Evolutionary conservation across 164 flowering plant genomes (phyloP).

Genomic region (Macadamia tetraphylla): DNA sequence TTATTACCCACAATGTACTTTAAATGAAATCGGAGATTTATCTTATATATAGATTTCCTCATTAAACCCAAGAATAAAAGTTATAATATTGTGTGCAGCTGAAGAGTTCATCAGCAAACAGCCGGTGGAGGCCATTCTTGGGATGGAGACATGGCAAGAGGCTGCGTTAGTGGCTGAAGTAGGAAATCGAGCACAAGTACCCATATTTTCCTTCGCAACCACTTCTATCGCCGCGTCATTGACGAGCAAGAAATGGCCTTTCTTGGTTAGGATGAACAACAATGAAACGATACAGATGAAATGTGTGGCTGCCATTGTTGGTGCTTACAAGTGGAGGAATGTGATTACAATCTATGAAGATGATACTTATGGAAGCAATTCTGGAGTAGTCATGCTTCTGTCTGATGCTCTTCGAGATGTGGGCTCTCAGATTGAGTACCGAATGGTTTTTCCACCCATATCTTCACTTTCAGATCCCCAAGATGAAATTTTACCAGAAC

Average conservation of each 20-base stretch:
- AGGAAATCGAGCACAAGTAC: constrained; percentile 33
- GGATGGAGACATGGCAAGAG: constrained; percentile 40
- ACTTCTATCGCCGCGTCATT: constrained; percentile 23
- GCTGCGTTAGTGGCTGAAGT: constrained; percentile 37
- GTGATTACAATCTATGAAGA: constrained; percentile 41
- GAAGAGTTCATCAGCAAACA: constrained; percentile 24
- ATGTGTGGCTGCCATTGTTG: constrained; percentile 33
- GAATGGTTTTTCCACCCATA: constrained; percentile 11
- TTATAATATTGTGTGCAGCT: constrained; percentile 19
- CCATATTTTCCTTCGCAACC: constrained; percentile 38
- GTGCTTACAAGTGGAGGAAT: constrained; percentile 19
- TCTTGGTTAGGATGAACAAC: constrained; percentile 27
- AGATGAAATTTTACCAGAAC: constrained; percentile 5
- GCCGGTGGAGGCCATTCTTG: constrained; percentile 25
- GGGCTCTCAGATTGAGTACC: constrained; percentile 18
- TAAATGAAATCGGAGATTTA: too few species aligned
- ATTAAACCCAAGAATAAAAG: too few species aligned
- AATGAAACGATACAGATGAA: constrained; percentile 20
- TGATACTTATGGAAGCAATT: constrained; percentile 14
- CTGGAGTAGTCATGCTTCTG: constrained; percentile 11
- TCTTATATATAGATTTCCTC: too few species aligned
- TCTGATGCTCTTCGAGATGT: constrained; percentile 17
- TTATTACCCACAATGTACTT: too few species aligned
- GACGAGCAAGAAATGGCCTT: constrained; percentile 33
- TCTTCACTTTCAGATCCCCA: constrained; percentile 18